phyloP scores from a whole-genome alignment of 331 rosid species.

The Pyracantha coccinea region DNA sequence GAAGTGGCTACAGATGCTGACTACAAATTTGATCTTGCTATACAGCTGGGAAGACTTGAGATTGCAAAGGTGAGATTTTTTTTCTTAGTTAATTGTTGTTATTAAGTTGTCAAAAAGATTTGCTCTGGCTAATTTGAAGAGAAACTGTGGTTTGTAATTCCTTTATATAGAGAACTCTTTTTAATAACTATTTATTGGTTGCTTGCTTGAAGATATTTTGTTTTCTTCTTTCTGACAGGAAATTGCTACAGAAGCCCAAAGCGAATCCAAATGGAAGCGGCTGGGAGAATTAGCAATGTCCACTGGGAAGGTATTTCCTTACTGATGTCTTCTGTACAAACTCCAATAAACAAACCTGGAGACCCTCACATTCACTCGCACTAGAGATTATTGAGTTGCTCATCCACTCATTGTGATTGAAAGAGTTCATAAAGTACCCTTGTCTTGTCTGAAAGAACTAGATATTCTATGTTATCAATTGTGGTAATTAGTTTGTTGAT shows the following conservation, averaged over 20 bases:
- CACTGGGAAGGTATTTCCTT: conserved; percentile 29
- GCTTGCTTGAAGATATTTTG: background rate
- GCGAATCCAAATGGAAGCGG: conserved; percentile 48
- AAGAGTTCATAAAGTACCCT: background rate
- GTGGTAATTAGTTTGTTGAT: background rate
- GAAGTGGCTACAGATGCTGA: conserved; percentile 45
- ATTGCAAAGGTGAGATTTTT: conserved; percentile 33
- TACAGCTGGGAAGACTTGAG: conserved; percentile 42
- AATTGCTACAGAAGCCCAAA: conserved; percentile 30
- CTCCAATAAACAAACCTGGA: background rate
- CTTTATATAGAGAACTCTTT: background rate
- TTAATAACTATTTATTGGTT: background rate
- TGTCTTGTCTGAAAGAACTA: background rate
- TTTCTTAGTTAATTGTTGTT: background rate
- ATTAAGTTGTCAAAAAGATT: background rate
- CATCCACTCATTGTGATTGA: background rate
- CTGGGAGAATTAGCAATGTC: conserved; percentile 47
- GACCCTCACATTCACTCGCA: background rate
- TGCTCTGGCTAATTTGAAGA: background rate
- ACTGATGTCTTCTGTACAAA: background rate
- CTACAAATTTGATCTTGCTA: conserved; percentile 43
- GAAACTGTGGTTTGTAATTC: background rate
- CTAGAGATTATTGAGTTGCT: background rate
- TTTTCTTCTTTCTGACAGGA: conserved; percentile 23
- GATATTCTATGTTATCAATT: background rate